Evolutionary conservation across 2,329 filamentous ascomycete species (phyloP).

Genomic region (Ceratocystis albifundus): DNA sequence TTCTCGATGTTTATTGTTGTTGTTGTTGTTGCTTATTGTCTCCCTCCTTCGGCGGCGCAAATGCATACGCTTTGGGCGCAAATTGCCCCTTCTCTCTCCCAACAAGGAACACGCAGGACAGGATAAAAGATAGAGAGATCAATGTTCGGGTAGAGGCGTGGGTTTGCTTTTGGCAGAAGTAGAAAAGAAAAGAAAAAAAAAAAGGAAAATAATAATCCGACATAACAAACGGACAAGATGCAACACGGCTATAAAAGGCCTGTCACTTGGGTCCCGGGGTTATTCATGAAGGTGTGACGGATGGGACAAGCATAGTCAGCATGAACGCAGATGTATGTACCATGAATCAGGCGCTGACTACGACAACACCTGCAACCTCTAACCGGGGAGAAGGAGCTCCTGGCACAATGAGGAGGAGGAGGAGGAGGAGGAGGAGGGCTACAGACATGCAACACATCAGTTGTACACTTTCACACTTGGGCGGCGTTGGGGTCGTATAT

Average conservation of each 20-base stretch:
- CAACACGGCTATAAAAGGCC: background rate
- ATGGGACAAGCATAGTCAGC: background rate
- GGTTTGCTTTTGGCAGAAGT: background rate
- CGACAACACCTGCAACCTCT: background rate
- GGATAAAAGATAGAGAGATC: too few relatives aligned
- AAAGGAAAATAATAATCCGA: background rate
- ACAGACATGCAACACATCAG: background rate
- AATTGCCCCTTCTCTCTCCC: background rate
- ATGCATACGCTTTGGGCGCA: background rate
- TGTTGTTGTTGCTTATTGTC: background rate
- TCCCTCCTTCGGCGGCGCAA: slow-evolving; percentile 1
- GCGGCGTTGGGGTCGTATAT: too few relatives aligned
- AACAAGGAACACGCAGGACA: background rate
- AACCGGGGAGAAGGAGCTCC: background rate
- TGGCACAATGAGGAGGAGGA: background rate
- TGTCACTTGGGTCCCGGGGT: background rate
- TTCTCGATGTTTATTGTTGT: too few relatives aligned
- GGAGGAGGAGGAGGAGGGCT: too few relatives aligned
- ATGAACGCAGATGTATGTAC: too few relatives aligned
- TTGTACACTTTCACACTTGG: background rate
- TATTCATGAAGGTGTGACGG: background rate
- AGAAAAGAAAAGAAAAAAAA: background rate
- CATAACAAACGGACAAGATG: background rate
- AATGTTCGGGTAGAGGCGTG: too few relatives aligned
- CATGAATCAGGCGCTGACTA: slow-evolving; percentile 7